Evolutionary conservation across 768 basidiomycete species (phyloP).

Genomic region (Rhizopogon vinicolor): DNA sequence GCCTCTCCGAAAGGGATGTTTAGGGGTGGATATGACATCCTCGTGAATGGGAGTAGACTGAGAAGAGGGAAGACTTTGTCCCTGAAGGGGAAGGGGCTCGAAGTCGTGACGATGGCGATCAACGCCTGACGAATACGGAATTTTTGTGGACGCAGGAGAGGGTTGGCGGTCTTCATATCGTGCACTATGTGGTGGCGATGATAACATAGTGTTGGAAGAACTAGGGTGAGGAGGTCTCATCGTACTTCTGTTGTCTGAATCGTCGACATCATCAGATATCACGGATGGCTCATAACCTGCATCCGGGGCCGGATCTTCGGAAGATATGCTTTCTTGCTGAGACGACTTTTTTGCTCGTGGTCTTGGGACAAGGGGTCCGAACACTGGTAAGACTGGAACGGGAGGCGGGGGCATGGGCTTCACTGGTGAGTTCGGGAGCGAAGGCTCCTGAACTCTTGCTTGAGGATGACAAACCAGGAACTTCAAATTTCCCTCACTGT

Average conservation of each 20-base stretch:
- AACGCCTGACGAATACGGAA: constrained; percentile 15
- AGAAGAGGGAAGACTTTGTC: constrained; percentile 19
- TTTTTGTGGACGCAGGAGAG: constrained; percentile 27
- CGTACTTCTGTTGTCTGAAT: constrained; percentile 46
- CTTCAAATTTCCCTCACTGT: constrained; percentile 77
- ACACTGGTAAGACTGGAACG: constrained; percentile 36
- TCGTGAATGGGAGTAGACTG: constrained; percentile 23
- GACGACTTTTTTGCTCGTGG: constrained; percentile 46
- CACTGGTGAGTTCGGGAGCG: constrained; percentile 34
- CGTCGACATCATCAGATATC: constrained; percentile 54
- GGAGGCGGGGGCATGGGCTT: constrained; percentile 41
- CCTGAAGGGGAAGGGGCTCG: constrained; percentile 13
- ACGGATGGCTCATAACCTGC: constrained; percentile 65
- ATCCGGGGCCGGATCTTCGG: constrained; percentile 46
- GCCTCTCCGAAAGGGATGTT: constrained; percentile 22
- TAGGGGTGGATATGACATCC: constrained; percentile 21
- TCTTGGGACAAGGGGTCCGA: constrained; percentile 47
- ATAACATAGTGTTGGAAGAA: constrained; percentile 22
- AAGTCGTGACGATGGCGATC: constrained; percentile 21
- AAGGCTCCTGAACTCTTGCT: constrained; percentile 53
- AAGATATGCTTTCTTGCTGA: constrained; percentile 68
- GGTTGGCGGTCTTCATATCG: constrained; percentile 36
- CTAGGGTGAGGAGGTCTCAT: constrained; percentile 35
- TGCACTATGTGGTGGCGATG: constrained; percentile 38
- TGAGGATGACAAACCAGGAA: constrained; percentile 72